phyloP scores from a whole-genome alignment of 768 basidiomycete genomes.

The Lactarius hengduanensis region DNA sequence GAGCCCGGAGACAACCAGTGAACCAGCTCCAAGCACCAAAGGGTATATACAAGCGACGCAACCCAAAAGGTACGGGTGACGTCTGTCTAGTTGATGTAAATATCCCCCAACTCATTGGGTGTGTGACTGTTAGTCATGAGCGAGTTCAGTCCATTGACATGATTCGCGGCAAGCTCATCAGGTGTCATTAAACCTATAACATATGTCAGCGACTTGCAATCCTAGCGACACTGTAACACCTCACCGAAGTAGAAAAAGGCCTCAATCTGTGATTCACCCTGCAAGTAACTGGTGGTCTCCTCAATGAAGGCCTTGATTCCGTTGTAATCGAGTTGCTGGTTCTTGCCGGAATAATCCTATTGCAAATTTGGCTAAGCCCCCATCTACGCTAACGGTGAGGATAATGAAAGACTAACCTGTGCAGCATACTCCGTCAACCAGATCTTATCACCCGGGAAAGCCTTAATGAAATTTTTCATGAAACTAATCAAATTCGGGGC shows the following conservation, averaged over 20 bases:
- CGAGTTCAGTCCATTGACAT: slow-evolving; percentile 54
- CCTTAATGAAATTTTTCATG: slow-evolving; percentile 45
- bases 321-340: slow-evolving; percentile 40
- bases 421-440: slow-evolving; percentile 74
- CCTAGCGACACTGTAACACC: slow-evolving; percentile 30
- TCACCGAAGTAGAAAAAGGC: slow-evolving; percentile 62
- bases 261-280: slow-evolving; percentile 42
- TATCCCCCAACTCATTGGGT: slow-evolving; percentile 53
- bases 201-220: background rate
- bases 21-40: slow-evolving; percentile 9
- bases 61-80: slow-evolving; percentile 10
- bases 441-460: slow-evolving; percentile 42
- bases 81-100: slow-evolving; percentile 43
- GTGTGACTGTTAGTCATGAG: slow-evolving; percentile 47
- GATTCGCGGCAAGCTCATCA: slow-evolving; percentile 37
- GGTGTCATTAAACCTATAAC: slow-evolving; percentile 50
- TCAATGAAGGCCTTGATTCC: slow-evolving; percentile 52
- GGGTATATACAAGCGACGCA: background rate
- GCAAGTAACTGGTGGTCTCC: slow-evolving; percentile 45
- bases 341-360: slow-evolving; percentile 54
- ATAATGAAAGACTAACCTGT: slow-evolving; percentile 39
- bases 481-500: slow-evolving; percentile 51
- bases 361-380: slow-evolving; percentile 1
- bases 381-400: background rate
- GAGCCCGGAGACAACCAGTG: slow-evolving; percentile 6